phyloP scores from a whole-genome alignment of 805 yeast species.

The Candida piceae region DNA sequence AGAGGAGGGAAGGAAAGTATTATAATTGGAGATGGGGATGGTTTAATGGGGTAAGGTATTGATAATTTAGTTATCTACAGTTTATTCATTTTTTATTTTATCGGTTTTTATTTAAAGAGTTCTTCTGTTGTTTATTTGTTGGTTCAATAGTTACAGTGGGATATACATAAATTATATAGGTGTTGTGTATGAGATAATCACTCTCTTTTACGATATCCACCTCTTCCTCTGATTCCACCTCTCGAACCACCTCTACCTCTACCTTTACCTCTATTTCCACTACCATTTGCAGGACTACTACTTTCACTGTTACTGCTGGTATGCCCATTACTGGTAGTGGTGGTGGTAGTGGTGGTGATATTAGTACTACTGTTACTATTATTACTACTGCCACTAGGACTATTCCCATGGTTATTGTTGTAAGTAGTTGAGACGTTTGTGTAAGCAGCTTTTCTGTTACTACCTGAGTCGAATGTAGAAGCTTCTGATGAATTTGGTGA shows the following conservation, averaged over 20 bases:
- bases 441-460: constrained; percentile 4
- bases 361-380: background rate
- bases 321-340: background rate
- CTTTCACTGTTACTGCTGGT: constrained; percentile 3
- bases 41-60: too few species aligned
- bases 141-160: too few species aligned
- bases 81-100: too few species aligned
- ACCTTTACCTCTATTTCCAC: constrained; percentile 4
- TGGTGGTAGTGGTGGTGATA: background rate
- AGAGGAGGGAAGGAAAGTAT: too few species aligned
- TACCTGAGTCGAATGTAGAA: too few species aligned
- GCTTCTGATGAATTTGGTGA: too few species aligned
- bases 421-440: constrained; percentile 6
- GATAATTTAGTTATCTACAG: too few species aligned
- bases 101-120: too few species aligned
- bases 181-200: too few species aligned
- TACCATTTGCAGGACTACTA: constrained; percentile 4
- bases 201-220: constrained; percentile 5
- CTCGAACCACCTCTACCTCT: constrained; percentile 6
- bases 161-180: too few species aligned
- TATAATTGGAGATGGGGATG: too few species aligned
- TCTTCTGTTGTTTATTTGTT: too few species aligned
- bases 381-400: background rate
- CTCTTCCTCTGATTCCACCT: constrained; percentile 16
- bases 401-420: background rate